Evolutionary conservation across 345 rosid species (phyloP).

Genomic region (Linum usitatissimum): DNA sequence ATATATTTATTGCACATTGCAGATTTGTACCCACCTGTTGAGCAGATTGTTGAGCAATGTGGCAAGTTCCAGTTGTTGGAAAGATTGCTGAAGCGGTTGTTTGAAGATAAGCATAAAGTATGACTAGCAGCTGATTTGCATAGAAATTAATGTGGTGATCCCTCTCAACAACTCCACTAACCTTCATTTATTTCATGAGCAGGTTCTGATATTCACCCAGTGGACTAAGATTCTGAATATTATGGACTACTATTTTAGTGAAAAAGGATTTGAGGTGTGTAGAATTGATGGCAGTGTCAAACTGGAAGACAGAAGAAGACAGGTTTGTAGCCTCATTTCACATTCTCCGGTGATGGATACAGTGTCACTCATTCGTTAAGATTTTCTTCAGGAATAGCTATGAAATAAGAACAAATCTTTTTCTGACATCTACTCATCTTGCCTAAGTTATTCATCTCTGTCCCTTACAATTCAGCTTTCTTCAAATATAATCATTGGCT

Average conservation of each 20-base stretch:
- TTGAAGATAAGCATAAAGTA: conserved; percentile 75
- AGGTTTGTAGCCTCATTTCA: conserved; percentile 35
- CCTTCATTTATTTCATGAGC: conserved; percentile 15
- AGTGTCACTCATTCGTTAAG: too few species aligned
- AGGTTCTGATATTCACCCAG: conserved; percentile 84
- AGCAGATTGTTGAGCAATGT: conserved; percentile 74
- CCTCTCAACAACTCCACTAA: conserved; percentile 14
- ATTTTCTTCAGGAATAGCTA: too few species aligned
- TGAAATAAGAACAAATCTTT: too few species aligned
- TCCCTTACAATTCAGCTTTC: too few species aligned
- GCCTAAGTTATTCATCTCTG: too few species aligned
- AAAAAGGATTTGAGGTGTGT: conserved; percentile 76
- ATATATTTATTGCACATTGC: conserved; percentile 11
- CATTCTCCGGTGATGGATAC: not conserved
- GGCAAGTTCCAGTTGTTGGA: conserved; percentile 87
- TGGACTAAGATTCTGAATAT: conserved; percentile 86
- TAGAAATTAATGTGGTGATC: conserved; percentile 9
- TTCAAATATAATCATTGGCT: too few species aligned
- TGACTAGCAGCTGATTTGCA: conserved; percentile 9
- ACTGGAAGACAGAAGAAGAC: conserved; percentile 69
- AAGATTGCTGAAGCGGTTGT: conserved; percentile 44
- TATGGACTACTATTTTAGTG: conserved; percentile 92
- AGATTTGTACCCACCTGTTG: conserved; percentile 73
- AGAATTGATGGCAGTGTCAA: conserved; percentile 82
- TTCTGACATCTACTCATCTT: too few species aligned